Evolutionary conservation across 2,329 filamentous ascomycete genomes (phyloP).

Genomic region (Fusarium ambrosium): DNA sequence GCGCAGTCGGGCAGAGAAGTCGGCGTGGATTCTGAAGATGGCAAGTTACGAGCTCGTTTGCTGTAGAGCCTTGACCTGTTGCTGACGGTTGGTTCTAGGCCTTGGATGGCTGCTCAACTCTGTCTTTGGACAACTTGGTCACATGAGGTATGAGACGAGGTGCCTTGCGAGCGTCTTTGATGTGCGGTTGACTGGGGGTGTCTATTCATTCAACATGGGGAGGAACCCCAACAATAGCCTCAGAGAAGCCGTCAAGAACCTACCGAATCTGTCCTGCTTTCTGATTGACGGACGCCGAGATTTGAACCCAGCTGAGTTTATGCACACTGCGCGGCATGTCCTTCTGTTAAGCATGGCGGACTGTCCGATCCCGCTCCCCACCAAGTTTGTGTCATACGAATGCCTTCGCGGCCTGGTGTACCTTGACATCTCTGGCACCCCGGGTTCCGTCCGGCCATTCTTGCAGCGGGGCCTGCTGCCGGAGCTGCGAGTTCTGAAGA

Average conservation of each 20-base stretch:
- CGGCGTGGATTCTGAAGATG: conserved; percentile 60
- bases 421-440: conserved; percentile 65
- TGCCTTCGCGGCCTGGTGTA: conserved; percentile 61
- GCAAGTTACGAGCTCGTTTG: conserved; percentile 50
- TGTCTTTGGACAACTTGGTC: conserved; percentile 55
- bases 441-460: conserved; percentile 58
- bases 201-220: conserved; percentile 57
- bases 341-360: conserved; percentile 61
- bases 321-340: conserved; percentile 30
- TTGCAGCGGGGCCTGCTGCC: conserved; percentile 56
- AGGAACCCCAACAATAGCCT: conserved; percentile 56
- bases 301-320: conserved; percentile 57
- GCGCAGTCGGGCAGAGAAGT: conserved; percentile 55
- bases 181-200: conserved; percentile 58
- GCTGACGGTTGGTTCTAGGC: conserved; percentile 53
- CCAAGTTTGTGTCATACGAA: conserved; percentile 54
- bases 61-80: background rate
- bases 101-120: conserved; percentile 64
- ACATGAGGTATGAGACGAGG: conserved; percentile 55
- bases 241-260: conserved; percentile 52
- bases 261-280: conserved; percentile 62
- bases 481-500: conserved; percentile 66
- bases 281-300: conserved; percentile 63
- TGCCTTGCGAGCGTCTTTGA: conserved; percentile 63
- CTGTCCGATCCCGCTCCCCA: conserved; percentile 57